A percentile compares a stretch with the other conserved stretches of the same genome.
Conservation (phyloP, 2,329 filamentous ascomycete genomes). For the Penicillium sp. region DNA sequence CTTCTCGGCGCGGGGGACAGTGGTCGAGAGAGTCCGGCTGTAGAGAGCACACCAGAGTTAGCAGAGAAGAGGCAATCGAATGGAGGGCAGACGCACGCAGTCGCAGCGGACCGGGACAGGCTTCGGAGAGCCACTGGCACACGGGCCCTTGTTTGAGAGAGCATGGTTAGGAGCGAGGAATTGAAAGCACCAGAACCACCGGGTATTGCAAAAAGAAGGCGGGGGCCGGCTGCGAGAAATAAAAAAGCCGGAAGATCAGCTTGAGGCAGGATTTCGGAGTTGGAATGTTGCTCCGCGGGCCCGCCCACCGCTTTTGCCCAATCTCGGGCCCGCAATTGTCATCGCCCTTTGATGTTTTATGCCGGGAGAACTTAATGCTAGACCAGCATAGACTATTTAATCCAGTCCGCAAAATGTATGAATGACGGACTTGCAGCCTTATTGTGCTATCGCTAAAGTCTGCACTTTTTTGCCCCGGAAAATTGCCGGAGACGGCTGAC, state of each 20-base stretch:
- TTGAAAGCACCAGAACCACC: conserved; percentile 11
- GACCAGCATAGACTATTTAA: too few species aligned
- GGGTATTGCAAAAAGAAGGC: conserved; percentile 11
- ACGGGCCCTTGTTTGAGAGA: conserved; percentile 25
- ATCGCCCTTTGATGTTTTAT: conserved; percentile 1
- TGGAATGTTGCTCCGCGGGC: not conserved
- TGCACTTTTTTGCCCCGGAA: too few species aligned
- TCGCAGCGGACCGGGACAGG: conserved; percentile 16
- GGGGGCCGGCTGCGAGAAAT: conserved; percentile 16
- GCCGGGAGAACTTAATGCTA: too few species aligned
- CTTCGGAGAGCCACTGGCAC: conserved; percentile 26
- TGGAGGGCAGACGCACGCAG: conserved; percentile 13
- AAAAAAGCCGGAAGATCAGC: conserved; percentile 15
- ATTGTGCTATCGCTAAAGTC: too few species aligned
- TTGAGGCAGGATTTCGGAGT: not conserved
- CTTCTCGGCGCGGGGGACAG: conserved; percentile 46
- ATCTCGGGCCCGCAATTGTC: conserved; percentile 15
- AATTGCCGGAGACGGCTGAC: too few species aligned
- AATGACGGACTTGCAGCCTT: too few species aligned
- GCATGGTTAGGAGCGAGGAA: conserved; percentile 14
- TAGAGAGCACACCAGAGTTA: conserved; percentile 6
- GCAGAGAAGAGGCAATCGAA: conserved; percentile 3
- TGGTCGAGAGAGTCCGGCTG: conserved; percentile 40
- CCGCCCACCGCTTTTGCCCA: not conserved
- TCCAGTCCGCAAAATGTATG: too few species aligned